Percentiles rank a stretch among this genome's conserved stretches.
These are phyloP conservation scores for Mallotus nudiflorus DNA, from an alignment of 345 rosid genomes.

Conservation along the genomic window DNA sequence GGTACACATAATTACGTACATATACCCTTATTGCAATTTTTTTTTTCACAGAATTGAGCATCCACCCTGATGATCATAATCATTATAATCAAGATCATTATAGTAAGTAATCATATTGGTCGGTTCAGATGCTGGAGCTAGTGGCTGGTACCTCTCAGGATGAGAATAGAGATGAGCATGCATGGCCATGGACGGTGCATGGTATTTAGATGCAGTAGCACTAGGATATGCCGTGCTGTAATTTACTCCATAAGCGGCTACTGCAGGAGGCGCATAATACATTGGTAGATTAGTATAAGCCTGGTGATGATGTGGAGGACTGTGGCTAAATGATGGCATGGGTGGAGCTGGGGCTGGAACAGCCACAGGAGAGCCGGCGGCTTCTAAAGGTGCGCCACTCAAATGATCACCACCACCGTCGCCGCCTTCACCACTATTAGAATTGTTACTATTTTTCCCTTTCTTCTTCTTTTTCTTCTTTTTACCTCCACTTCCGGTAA, in stretches of 20 bases:
- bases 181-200: constrained; percentile 32
- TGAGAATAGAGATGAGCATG: constrained; percentile 21
- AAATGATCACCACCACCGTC: constrained; percentile 21
- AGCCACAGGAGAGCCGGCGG: neutral
- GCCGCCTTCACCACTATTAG: constrained; percentile 13
- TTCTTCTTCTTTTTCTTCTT: constrained; percentile 47
- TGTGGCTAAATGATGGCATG: constrained; percentile 24
- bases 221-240: constrained; percentile 52
- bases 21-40: neutral
- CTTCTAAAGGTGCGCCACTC: constrained; percentile 9
- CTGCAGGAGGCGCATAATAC: constrained; percentile 34
- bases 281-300: constrained; percentile 28
- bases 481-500: constrained; percentile 17
- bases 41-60: constrained; percentile 55
- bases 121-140: constrained; percentile 36
- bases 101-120: constrained; percentile 12
- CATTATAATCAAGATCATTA: constrained; percentile 2
- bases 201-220: constrained; percentile 24
- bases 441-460: constrained; percentile 20
- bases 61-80: constrained; percentile 22
- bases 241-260: constrained; percentile 41
- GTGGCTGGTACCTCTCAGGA: constrained; percentile 22
- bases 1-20: neutral
- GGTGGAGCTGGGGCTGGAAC: constrained; percentile 21
- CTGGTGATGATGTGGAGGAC: constrained; percentile 32